These are phyloP conservation scores for Tolypocladium album DNA, from an alignment of 2,329 filamentous ascomycete genomes.

Conservation along the genomic window DNA sequence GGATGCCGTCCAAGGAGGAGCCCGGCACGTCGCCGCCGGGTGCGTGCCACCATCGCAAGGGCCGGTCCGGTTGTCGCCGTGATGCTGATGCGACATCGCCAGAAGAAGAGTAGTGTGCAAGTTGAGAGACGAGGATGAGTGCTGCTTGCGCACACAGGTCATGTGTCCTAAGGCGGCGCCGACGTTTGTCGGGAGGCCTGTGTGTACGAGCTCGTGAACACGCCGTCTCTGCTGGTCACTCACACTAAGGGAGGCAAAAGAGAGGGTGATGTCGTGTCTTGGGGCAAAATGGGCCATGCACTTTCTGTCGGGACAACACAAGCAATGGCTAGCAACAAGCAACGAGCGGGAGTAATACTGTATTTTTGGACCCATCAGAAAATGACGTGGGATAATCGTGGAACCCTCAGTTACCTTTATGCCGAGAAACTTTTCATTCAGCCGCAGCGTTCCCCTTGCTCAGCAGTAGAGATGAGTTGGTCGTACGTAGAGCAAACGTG, in stretches of 20 bases:
- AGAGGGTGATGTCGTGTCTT: too few relatives aligned
- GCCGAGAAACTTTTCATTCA: too few relatives aligned
- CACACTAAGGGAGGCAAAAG: too few relatives aligned
- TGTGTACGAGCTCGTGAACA: background rate
- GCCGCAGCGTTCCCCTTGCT: too few relatives aligned
- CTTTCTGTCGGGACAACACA: too few relatives aligned
- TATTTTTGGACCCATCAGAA: too few relatives aligned
- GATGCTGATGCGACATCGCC: constrained; percentile 13
- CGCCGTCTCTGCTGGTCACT: background rate
- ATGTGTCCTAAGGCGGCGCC: constrained; percentile 11
- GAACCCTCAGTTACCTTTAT: too few relatives aligned
- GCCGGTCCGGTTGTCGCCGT: background rate
- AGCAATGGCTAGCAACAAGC: too few relatives aligned
- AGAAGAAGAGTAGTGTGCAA: constrained; percentile 6
- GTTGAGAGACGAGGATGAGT: background rate
- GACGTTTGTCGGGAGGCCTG: constrained; percentile 2
- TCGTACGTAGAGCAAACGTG: too few relatives aligned
- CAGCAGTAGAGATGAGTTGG: too few relatives aligned
- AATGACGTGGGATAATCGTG: too few relatives aligned
- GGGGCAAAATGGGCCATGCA: too few relatives aligned
- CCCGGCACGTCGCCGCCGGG: background rate
- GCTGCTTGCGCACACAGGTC: constrained; percentile 10
- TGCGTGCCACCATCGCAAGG: background rate
- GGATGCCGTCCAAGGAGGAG: background rate
- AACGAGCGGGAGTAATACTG: background rate